These are phyloP conservation scores for Ustilaginoidea virens DNA, from an alignment of 2,329 filamentous ascomycete species.

Conservation along the genomic window DNA sequence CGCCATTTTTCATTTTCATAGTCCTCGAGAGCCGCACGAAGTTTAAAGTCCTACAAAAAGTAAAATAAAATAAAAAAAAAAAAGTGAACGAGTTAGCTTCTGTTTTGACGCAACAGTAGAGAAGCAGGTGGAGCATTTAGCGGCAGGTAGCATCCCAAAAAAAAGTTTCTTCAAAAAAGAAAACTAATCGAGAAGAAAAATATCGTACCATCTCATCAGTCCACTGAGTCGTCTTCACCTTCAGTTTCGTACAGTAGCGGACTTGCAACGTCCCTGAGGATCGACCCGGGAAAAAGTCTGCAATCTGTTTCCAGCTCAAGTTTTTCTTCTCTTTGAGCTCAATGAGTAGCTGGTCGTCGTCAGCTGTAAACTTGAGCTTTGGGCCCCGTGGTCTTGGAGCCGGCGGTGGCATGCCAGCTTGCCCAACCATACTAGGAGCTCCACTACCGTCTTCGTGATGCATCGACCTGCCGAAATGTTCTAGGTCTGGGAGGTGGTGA, in stretches of 20 bases:
- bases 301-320: slow-evolving; percentile 94
- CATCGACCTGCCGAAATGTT: slow-evolving; percentile 52
- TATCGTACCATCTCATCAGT: slow-evolving; percentile 76
- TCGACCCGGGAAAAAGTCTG: slow-evolving; percentile 84
- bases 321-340: slow-evolving; percentile 91
- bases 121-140: too few relatives aligned
- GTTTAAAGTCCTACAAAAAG: slow-evolving; percentile 52
- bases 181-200: slow-evolving; percentile 6
- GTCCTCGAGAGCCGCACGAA: slow-evolving; percentile 62
- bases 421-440: slow-evolving; percentile 73
- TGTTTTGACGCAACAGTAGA: too few relatives aligned
- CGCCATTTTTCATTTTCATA: slow-evolving; percentile 91
- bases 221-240: slow-evolving; percentile 88
- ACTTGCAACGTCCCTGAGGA: slow-evolving; percentile 87
- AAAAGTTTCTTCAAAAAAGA: too few relatives aligned
- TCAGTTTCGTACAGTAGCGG: slow-evolving; percentile 86
- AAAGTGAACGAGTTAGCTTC: too few relatives aligned
- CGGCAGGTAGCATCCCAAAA: too few relatives aligned
- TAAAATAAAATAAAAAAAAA: slow-evolving; percentile 45
- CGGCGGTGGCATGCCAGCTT: slow-evolving; percentile 73
- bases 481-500: slow-evolving; percentile 62
- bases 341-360: slow-evolving; percentile 77
- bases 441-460: slow-evolving; percentile 43
- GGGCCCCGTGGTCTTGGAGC: slow-evolving; percentile 69
- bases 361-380: slow-evolving; percentile 85